Conservation (phyloP, 352 stramenopile species). For the Thalassiosira hispida region DNA sequence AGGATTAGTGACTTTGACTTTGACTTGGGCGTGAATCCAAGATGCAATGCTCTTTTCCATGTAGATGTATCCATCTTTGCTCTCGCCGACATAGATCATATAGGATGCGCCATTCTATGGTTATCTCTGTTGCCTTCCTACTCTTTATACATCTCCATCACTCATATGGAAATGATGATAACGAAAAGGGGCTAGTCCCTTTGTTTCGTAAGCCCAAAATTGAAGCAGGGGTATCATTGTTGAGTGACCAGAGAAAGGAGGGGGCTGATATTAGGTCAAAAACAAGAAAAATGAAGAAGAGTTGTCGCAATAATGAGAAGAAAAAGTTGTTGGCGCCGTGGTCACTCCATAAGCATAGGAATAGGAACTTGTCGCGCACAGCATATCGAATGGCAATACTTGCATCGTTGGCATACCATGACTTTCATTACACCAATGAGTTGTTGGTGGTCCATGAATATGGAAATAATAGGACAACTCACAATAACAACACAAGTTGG, state of each 20-base stretch:
- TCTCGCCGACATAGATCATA: too few relatives aligned
- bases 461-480: neutral
- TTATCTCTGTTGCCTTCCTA: neutral
- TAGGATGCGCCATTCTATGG: neutral
- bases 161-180: neutral
- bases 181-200: neutral
- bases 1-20: too few relatives aligned
- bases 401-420: constrained; percentile 47
- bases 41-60: too few relatives aligned
- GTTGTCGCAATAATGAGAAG: neutral
- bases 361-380: constrained; percentile 3
- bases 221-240: too few relatives aligned
- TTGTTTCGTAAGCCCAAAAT: neutral
- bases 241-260: too few relatives aligned
- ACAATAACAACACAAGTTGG: neutral
- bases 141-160: neutral
- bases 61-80: too few relatives aligned
- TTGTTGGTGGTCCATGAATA: neutral
- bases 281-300: neutral
- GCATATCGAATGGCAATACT: constrained; percentile 62
- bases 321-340: neutral
- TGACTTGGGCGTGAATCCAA: too few relatives aligned
- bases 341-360: neutral
- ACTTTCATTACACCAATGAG: constrained; percentile 45
- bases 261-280: neutral